Evolutionary conservation across 2,329 filamentous ascomycete genomes (phyloP), one percentile per base, ranked within the genome.

Genomic region (Albifimbria verrucaria): DNA sequence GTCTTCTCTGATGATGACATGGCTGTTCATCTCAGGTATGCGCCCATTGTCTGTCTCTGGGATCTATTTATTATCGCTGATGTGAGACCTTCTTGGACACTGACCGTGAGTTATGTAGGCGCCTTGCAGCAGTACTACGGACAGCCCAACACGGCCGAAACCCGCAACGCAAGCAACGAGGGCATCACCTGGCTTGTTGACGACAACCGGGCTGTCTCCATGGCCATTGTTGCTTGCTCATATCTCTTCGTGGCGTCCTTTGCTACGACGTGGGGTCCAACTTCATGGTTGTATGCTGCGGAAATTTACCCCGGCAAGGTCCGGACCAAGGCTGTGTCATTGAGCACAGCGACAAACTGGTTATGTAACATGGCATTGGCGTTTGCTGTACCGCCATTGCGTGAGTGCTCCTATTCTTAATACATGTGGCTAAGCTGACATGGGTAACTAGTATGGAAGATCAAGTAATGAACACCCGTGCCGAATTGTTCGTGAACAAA

Each of bases 51-150:
- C 12, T 39, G 32, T 39, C 12, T n/a, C 18, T 12, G 4, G 32
- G 15, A 39, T n/a, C 18, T 39, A 4, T 39, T 39, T 39, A 12
- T 12, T 4, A 12, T 15, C 32, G 5, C 32, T 12, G 12, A 15
- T 39, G 18, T n/a, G 32, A 7, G 32, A 15, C 32, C n/a, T n/a
- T n/a, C n/a, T n/a, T n/a, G n/a, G n/a, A 36, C 5, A 43, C 55
- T 57, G 32, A 56, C 39, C 21, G 2, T 7, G 32, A n/a, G 5
- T 44, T 15, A 4, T 23, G 3, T 43, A 73, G 72, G 73, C 21
- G 79, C 78, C 10, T 71, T 89, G 1, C 81, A 87, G 64, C 85
- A 83, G 11, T 70, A 73, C 23, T 82, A 85, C 55, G 85, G 86
- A 32, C 67, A 77, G 28, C 69, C 76, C 2, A 79, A 79, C 57